These are phyloP conservation scores for Emericellopsis cladophorae DNA, from an alignment of 2,329 filamentous ascomycete genomes.

Conservation along the genomic window DNA sequence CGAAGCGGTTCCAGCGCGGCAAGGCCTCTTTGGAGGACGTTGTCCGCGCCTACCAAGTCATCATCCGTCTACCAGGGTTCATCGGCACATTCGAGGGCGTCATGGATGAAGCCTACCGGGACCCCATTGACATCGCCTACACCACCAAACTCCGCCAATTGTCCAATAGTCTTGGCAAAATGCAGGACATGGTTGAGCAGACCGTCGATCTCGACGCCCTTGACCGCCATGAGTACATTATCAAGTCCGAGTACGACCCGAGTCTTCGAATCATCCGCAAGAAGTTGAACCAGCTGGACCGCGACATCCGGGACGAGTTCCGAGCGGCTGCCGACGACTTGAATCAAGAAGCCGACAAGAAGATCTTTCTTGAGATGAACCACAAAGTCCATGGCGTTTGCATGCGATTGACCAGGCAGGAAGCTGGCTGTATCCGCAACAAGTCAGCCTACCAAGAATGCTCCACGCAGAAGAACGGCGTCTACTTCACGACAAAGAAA, in stretches of 20 bases:
- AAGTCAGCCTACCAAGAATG: constrained; percentile 86
- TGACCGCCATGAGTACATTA: constrained; percentile 95
- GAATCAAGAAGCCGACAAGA: constrained; percentile 90
- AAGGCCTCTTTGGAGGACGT: constrained; percentile 91
- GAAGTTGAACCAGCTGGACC: constrained; percentile 73
- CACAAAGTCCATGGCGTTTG: constrained; percentile 95
- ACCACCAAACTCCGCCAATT: constrained; percentile 69
- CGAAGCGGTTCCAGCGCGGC: constrained; percentile 89
- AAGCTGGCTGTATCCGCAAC: constrained; percentile 87
- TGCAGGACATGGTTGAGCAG: constrained; percentile 97
- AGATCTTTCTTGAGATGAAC: constrained; percentile 83
- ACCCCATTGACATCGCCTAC: constrained; percentile 76
- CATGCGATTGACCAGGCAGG: constrained; percentile 81
- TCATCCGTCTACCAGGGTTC: constrained; percentile 83
- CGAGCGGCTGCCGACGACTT: constrained; percentile 65
- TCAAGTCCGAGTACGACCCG: constrained; percentile 97
- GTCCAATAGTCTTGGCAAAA: constrained; percentile 66
- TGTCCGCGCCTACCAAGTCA: constrained; percentile 85
- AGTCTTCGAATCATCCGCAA: constrained; percentile 75
- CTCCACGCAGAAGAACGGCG: constrained; percentile 96
- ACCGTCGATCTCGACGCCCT: constrained; percentile 92
- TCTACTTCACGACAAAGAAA: constrained; percentile 86
- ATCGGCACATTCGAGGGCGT: constrained; percentile 80
- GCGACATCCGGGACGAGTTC: constrained; percentile 78
- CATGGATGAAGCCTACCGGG: constrained; percentile 89